Evolutionary conservation across 768 basidiomycete genomes (phyloP).

Genomic region (Rhodotorula paludigena): DNA sequence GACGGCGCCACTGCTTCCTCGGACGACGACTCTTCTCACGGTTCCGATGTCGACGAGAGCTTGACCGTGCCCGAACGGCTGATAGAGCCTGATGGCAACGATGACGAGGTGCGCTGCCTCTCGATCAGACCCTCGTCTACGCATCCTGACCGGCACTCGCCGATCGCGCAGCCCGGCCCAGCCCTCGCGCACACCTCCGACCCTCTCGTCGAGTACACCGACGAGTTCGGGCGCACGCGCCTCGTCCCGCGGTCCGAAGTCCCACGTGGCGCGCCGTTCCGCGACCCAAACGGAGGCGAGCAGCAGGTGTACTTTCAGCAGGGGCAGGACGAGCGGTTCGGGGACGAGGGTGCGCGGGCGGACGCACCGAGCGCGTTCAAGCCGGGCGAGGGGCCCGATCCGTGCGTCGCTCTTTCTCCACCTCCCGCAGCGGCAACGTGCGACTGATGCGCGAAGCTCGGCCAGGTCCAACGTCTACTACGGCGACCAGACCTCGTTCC

Average conservation of each 20-base stretch:
- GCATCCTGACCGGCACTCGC: not conserved
- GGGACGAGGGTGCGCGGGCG: not conserved
- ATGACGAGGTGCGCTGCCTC: slow-evolving; percentile 1
- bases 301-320: not conserved
- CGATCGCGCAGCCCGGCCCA: not conserved
- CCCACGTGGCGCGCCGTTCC: slow-evolving; percentile 25
- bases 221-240: slow-evolving; percentile 42
- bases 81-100: not conserved
- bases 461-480: slow-evolving; percentile 35
- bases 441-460: not conserved
- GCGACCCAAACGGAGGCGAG: not conserved
- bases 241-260: slow-evolving; percentile 36
- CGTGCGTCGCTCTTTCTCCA: not conserved
- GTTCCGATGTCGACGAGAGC: slow-evolving; percentile 31
- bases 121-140: too few species aligned
- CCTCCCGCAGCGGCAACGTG: accelerated
- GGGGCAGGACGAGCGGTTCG: not conserved
- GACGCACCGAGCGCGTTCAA: slow-evolving; percentile 5
- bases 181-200: slow-evolving; percentile 7
- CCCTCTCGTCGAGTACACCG: slow-evolving; percentile 39
- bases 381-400: slow-evolving; percentile 20
- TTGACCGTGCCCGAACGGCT: slow-evolving; percentile 22
- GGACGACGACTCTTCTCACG: not conserved
- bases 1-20: not conserved
- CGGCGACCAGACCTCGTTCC: slow-evolving; percentile 61